Conservation (phyloP, 2,329 filamentous ascomycete genomes). For the Cordyceps cicadae region DNA sequence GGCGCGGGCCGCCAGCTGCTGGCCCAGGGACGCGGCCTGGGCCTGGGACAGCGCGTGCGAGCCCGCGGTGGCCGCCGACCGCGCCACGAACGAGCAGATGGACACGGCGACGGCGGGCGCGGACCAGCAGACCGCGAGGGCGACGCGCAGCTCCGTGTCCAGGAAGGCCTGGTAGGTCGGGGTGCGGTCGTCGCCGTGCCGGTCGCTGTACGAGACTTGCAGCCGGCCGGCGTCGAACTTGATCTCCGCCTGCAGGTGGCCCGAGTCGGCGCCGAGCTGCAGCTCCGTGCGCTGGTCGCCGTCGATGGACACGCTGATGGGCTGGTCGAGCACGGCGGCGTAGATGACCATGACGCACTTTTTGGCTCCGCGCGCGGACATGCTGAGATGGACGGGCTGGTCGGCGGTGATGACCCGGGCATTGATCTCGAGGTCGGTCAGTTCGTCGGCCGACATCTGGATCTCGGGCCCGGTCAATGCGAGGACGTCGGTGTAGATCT, state of each 20-base stretch:
- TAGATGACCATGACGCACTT: background rate
- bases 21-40: background rate
- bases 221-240: background rate
- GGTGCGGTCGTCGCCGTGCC: background rate
- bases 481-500: background rate
- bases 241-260: background rate
- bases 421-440: background rate
- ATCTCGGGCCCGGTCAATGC: background rate
- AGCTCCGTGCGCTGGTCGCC: background rate
- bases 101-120: background rate
- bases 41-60: background rate
- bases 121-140: background rate
- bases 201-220: background rate
- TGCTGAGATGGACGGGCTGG: background rate
- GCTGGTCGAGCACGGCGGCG: background rate
- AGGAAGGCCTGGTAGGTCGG: background rate
- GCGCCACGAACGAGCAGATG: background rate
- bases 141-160: background rate
- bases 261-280: background rate
- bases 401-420: background rate
- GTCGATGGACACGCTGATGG: background rate
- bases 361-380: background rate
- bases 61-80: background rate
- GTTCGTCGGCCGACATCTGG: background rate
- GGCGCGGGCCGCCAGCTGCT: background rate